Evolutionary conservation across 1,284 basidiomycete genomes (phyloP).

Genomic region (Dichomitus squalens): DNA sequence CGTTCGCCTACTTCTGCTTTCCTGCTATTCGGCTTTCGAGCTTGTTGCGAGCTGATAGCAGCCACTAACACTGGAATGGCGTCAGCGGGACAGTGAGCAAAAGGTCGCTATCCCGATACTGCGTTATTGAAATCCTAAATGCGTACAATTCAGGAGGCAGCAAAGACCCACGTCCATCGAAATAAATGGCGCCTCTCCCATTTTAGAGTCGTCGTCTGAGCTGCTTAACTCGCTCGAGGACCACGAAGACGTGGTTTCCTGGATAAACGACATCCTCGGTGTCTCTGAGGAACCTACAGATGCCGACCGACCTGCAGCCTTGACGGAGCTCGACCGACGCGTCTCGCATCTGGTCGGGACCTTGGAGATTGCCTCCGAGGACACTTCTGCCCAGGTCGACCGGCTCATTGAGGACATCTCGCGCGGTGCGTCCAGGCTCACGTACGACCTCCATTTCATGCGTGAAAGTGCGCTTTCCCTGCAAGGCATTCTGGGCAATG

Average conservation of each 20-base stretch:
- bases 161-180: background rate
- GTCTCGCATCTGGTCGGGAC: constrained; percentile 74
- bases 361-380: constrained; percentile 83
- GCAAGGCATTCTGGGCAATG: constrained; percentile 60
- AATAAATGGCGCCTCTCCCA: background rate
- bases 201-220: constrained; percentile 21
- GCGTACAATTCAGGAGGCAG: constrained; percentile 7
- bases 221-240: constrained; percentile 36
- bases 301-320: constrained; percentile 38
- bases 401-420: constrained; percentile 89
- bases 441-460: constrained; percentile 95
- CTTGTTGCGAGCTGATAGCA: background rate
- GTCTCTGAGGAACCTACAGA: constrained; percentile 22
- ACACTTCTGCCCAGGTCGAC: constrained; percentile 84
- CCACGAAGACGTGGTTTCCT: constrained; percentile 54
- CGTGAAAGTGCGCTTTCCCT: constrained; percentile 84
- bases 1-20: too few species aligned
- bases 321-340: constrained; percentile 73
- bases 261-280: constrained; percentile 65
- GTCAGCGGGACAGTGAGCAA: constrained; percentile 20
- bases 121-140: constrained; percentile 24
- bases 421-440: constrained; percentile 82
- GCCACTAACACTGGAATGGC: constrained; percentile 3
- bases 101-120: constrained; percentile 14
- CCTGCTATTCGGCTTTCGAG: background rate